phyloP scores from a whole-genome alignment of 306 rosid genomes.

The Gastrolobium villosum region DNA sequence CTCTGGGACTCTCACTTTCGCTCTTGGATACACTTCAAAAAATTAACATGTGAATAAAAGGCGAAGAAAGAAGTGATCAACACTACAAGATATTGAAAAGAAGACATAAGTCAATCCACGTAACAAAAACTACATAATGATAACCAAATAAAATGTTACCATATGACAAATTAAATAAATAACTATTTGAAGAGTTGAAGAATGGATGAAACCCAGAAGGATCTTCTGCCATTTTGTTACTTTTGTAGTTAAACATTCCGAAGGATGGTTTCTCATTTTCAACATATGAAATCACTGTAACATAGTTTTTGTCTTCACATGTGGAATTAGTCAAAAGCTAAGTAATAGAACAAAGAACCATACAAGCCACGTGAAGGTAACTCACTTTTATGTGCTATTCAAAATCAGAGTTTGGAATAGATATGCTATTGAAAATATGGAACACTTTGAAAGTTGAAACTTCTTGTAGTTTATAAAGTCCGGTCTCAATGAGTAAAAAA shows the following conservation, averaged over 20 bases:
- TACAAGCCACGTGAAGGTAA: neutral
- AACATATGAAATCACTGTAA: neutral
- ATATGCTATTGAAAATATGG: neutral
- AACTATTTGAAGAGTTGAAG: neutral
- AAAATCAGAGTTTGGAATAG: slow-evolving; percentile 10
- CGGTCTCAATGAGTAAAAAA: neutral
- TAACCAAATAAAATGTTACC: slow-evolving; percentile 5
- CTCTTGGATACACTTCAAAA: slow-evolving; percentile 65
- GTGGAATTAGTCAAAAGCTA: neutral
- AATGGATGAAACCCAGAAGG: neutral
- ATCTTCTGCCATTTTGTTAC: slow-evolving; percentile 9
- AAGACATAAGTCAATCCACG: neutral
- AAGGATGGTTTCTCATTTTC: neutral
- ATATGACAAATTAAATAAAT: neutral
- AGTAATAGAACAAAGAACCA: slow-evolving; percentile 3
- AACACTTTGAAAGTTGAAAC: neutral
- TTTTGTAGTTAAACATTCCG: neutral
- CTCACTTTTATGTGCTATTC: slow-evolving; percentile 42
- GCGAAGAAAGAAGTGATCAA: neutral
- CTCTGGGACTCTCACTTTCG: slow-evolving; percentile 57
- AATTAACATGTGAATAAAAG: neutral
- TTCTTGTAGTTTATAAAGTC: slow-evolving; percentile 29
- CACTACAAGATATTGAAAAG: neutral
- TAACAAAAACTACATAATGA: neutral
- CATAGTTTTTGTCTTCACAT: neutral